A percentile compares a stretch with the other conserved stretches of the same genome.
phyloP scores from a whole-genome alignment of 2,329 filamentous ascomycete species.

The Fusarium dlaminii region DNA sequence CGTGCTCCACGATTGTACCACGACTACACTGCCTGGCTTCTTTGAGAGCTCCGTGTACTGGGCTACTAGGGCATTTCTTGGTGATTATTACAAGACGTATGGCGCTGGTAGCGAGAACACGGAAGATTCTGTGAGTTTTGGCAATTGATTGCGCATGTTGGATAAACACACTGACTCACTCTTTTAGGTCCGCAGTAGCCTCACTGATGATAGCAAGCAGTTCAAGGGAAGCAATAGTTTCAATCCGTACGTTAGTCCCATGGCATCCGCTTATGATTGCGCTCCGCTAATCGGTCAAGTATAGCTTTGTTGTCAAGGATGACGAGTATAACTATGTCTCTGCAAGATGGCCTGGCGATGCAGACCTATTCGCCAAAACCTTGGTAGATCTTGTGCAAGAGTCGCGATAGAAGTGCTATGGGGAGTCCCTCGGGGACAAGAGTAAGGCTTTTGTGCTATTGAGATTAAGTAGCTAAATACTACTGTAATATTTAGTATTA shows the following conservation, averaged over 20 bases:
- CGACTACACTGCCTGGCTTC: neutral
- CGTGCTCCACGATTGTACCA: neutral
- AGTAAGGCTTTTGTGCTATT: no score
- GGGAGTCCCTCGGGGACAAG: no score
- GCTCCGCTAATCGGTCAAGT: rapidly evolving
- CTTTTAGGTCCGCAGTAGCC: rapidly evolving
- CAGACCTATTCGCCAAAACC: neutral
- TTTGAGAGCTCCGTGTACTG: neutral
- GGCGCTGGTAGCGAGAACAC: neutral
- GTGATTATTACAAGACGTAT: neutral
- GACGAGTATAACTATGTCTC: neutral
- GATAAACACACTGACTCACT: neutral
- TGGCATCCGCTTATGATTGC: rapidly evolving
- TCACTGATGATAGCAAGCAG: neutral
- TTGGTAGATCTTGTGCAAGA: neutral
- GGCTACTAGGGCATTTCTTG: neutral
- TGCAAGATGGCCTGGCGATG: neutral
- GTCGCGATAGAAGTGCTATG: neutral
- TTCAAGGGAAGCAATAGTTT: neutral
- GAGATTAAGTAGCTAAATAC: no score
- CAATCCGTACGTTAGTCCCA: neutral
- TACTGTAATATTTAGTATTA: no score
- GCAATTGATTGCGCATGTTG: neutral
- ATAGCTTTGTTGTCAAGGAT: neutral
- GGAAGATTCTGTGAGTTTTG: neutral